Evolutionary conservation across 2,329 filamentous ascomycete genomes (phyloP), one percentile per base, ranked within the genome.

Genomic region (Claviceps africana): DNA sequence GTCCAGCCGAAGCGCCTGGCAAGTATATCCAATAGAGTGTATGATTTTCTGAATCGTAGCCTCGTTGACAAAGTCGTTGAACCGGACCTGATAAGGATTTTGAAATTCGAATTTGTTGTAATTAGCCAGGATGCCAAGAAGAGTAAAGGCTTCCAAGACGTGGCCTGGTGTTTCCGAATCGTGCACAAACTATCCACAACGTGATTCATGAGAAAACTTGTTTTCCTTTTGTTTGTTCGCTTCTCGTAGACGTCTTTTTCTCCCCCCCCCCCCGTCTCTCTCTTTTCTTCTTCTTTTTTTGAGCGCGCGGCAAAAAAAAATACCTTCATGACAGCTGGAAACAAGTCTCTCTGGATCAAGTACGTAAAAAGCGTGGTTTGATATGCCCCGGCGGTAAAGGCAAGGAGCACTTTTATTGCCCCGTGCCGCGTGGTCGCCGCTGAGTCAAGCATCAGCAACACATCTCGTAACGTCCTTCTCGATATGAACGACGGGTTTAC

Each of bases 51-150:
- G 79, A 60, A 97, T 96, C 2, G 86, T 85, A 0, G 77, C 73
- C 63, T 97, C 90, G 63, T 98, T 95, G 61, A 96, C 88, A 67
- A 97, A 97, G 66, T 97, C 90, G 60, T 91, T 89, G 17, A 98
- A 77, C 30, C 91, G 86, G 56, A 94, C 73, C 61, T 93, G 85
- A 61, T 98, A 98, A 0, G 91, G 91, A 60, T 98, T 98, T 65
- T 95, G 90, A 53, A 94, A 91, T 67, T 98, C 93, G 63, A 98
- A 98, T 67, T 97, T 98, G 77, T 98, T 97, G 76, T 97, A 97
- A 70, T 97, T 98, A 57, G 88, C 86, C 51, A 98, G 73, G 4
- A 97, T 75, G 13, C 91, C 91, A 21, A 96, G 75, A 10, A 97
- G 77, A 15, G 85, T 80, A 58, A 96, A 89, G 0, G 91, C 85